Evolutionary conservation across 495 filamentous ascomycete species (phyloP).

Genomic region (Neurospora sp.): DNA sequence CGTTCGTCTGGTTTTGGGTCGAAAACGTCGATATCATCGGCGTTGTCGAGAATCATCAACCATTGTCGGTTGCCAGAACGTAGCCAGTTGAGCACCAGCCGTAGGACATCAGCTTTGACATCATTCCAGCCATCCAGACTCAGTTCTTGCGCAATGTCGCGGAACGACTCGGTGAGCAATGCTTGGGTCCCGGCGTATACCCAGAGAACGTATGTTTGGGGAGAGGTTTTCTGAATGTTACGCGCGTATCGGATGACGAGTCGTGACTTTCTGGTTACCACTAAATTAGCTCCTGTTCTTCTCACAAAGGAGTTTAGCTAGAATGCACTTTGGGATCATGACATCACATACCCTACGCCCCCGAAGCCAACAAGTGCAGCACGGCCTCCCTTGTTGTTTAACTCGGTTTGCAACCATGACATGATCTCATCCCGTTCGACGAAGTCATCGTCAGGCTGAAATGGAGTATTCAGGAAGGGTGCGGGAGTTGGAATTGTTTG

Average conservation of each 20-base stretch:
- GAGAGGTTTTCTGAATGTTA: constrained; percentile 20
- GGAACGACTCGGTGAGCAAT: constrained; percentile 32
- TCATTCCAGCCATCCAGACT: constrained; percentile 21
- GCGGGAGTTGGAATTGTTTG: too few relatives aligned
- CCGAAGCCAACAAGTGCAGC: constrained; percentile 35
- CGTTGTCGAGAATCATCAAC: constrained; percentile 44
- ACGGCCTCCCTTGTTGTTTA: neutral
- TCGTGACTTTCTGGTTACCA: constrained; percentile 37
- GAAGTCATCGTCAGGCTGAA: constrained; percentile 1
- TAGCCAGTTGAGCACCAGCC: constrained; percentile 30
- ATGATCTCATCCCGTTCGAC: neutral
- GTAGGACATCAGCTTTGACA: constrained; percentile 22
- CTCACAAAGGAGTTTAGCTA: neutral
- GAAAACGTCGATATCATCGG: constrained; percentile 34
- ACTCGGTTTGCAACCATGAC: neutral
- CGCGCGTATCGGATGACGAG: constrained; percentile 43
- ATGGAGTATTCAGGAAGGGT: too few relatives aligned
- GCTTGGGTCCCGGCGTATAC: constrained; percentile 27
- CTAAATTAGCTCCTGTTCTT: neutral
- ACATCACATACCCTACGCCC: constrained; percentile 35
- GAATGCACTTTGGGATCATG: too few relatives aligned
- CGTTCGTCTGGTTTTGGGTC: neutral
- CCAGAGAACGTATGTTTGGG: constrained; percentile 36
- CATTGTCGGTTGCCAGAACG: constrained; percentile 24
- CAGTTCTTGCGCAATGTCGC: constrained; percentile 27